Evolutionary conservation across 306 rosid species (phyloP).

Genomic region (Spatholobus suberectus): DNA sequence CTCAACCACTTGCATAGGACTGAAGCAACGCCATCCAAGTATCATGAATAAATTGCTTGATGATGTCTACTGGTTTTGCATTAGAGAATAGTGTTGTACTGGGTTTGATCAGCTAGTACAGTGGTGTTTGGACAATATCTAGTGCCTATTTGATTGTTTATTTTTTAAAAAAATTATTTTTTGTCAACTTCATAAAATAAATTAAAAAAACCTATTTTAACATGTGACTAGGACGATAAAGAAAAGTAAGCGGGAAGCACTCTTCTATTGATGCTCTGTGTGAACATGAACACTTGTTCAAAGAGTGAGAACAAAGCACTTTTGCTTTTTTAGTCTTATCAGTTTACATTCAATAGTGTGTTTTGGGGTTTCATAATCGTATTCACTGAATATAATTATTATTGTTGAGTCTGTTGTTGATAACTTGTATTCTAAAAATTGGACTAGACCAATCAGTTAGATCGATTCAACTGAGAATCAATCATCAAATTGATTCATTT

Average conservation of each 20-base stretch:
- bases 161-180: neutral
- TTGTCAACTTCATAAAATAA: neutral
- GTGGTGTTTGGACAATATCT: neutral
- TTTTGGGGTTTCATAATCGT: neutral
- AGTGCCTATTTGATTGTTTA: neutral
- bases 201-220: too few relatives aligned
- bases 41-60: neutral
- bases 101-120: neutral
- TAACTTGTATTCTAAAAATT: neutral
- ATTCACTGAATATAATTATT: neutral
- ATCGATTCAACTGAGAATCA: too few relatives aligned
- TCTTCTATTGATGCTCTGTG: neutral
- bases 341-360: neutral
- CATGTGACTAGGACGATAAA: neutral
- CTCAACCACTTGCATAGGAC: neutral
- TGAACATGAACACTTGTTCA: neutral
- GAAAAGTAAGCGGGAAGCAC: neutral
- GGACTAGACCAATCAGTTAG: neutral
- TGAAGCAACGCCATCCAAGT: neutral
- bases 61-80: neutral
- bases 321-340: neutral
- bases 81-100: neutral
- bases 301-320: neutral
- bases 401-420: neutral
- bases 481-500: too few relatives aligned